Evolutionary conservation across 1,284 basidiomycete species (phyloP), one percentile per base, ranked within the genome.

Genomic region (Xanthoconium separans): DNA sequence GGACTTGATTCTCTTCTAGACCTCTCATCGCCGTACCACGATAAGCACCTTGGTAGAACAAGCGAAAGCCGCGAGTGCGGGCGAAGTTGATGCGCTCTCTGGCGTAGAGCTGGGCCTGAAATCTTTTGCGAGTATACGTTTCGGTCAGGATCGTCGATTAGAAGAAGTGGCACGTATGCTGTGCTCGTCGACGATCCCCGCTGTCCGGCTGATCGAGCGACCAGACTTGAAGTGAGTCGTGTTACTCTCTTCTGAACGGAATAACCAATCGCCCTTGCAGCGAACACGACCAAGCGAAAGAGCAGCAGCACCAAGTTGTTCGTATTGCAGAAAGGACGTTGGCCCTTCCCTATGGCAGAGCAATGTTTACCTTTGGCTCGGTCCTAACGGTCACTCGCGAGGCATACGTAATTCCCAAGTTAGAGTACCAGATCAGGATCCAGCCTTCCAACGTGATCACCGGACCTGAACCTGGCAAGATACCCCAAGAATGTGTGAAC

Each of bases 161-260:
- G 89, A 93, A 48, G 94, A 97, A 67, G 91, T 94, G 10, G 87
- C 89, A 18, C 80, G 92, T 1, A 90, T 97, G 82, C 72, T 97
- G 34, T 91, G 89, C 61, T 94, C 91, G 0, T 89, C 89, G 1
- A 75, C 73, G 1, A 70, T 88, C 24, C 78, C 89, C 0, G 81
- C 82, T 2, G 80, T 95, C 43, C 82, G 82, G 56, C 77, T 85
- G 45, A 65, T 83, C 30, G 87, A 93, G 48, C 79, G 86, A 27
- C 84, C 86, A 44, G 89, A 91, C 53, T 70, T 88, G 16, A 88
- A 77, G 89, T 91, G 58, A 61, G 85, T 64, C 2, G 11, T 13
- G 12, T 11, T 16, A 24, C 8, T 11, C 39, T 2, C 13, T 41
- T 10, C 15, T 0, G 22, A 50, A 30, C 4, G 10, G 4, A 20